Base-by-base conservation (phyloP, 495 filamentous ascomycete species). In the Podospora tetraspora region DNA sequence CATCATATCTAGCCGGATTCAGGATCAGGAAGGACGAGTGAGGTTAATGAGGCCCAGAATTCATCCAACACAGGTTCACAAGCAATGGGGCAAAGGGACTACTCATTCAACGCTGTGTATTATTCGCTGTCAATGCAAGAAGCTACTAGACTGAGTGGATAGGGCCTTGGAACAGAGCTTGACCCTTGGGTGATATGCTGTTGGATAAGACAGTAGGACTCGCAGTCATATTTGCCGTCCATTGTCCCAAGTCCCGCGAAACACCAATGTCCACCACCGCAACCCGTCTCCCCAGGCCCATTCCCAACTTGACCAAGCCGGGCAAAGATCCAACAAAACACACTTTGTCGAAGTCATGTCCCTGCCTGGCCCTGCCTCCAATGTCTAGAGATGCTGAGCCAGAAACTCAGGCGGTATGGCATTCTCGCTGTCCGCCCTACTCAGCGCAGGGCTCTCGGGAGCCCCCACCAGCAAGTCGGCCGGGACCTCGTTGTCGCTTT, bases 351-450 rank as follows among this genome's bases (percentile, higher is more conserved):
- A 34, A 13, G 32, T 34, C 3, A 34, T 10, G 12, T 34, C 11
- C 32, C 32, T 3, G 11, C 32, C 32, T 10, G 32, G 8, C 29
- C 29, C 8, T 9, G 29, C 29, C 29, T 1, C 34, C 34, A 43
- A 43, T 9, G 13, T 43, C 13, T 52, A 52, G 43, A 13, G 43
- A 52, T 78, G 73, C 70, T 82, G 79, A 3, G 71, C 70, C 23
- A 84, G 66, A 61, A 84, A 76, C 62, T 82, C 81, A 0, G 74
- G 73, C 23, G 81, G 79, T 11, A 83, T 74, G 34, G 78, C 80
- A 32, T 79, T 77, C 59, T 75, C 74, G 67, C 75, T 78, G 71
- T 73, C 74, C 5, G 59, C 57, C 22, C 62, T 75, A 72, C 64
- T 75, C 29, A 68, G 43, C 8, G 30, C 27, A 8, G 59, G 67